Percentiles rank a stretch among this genome's conserved stretches.
These are phyloP conservation scores for Acanthamoeba sp. DNA, from an alignment of 208 protist genomes.

Conservation along the genomic window DNA sequence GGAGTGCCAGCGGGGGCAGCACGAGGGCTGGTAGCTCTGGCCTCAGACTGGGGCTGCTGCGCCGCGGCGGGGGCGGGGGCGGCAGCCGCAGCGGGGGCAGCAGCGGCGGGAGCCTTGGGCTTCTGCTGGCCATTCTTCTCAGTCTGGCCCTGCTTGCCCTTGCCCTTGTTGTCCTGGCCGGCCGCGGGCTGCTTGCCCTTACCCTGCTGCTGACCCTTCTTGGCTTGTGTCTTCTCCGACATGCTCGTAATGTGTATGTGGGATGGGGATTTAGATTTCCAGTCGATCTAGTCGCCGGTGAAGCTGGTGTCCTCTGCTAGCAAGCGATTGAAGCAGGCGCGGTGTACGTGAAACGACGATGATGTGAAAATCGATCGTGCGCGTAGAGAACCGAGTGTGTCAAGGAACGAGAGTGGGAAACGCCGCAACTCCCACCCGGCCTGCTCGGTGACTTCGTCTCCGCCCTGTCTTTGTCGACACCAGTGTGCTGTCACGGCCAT, in stretches of 20 bases:
- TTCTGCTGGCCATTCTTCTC: neutral
- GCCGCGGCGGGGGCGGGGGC: neutral
- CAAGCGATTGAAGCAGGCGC: too few relatives aligned
- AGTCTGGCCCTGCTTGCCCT: neutral
- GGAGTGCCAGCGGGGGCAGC: neutral
- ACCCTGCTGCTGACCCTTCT: constrained; percentile 59
- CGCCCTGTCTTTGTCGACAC: neutral
- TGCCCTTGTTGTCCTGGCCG: neutral
- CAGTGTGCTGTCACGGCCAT: neutral
- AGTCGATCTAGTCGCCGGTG: neutral
- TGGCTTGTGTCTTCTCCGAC: constrained; percentile 38
- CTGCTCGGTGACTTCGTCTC: neutral
- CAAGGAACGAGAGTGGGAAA: neutral
- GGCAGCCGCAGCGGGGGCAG: neutral
- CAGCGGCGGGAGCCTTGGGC: constrained; percentile 1
- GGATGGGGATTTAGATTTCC: neutral
- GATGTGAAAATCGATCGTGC: neutral
- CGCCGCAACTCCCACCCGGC: neutral
- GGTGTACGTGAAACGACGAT: neutral
- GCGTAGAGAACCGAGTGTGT: neutral
- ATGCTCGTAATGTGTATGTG: neutral
- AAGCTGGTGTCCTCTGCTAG: too few relatives aligned
- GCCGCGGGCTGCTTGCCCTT: constrained; percentile 23
- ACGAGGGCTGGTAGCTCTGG: constrained; percentile 5
- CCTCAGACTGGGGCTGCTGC: neutral